Conservation (phyloP, 805 yeast genomes). For the Schwanniomyces occidentalis region DNA sequence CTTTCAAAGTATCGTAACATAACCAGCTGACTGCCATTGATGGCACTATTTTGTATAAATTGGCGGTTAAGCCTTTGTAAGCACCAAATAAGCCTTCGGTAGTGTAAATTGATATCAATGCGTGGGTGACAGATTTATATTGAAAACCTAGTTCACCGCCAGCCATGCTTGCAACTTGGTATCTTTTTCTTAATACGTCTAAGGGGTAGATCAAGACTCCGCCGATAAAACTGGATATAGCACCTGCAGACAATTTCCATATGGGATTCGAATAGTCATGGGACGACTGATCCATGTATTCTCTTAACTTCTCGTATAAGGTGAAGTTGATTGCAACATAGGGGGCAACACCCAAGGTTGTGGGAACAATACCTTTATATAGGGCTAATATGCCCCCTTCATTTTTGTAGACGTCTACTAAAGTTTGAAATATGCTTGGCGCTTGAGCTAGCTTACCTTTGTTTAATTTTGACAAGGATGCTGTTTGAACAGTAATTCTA, state of each 20-base stretch:
- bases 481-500: conserved; percentile 85
- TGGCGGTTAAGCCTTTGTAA: conserved; percentile 75
- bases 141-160: conserved; percentile 76
- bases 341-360: conserved; percentile 92
- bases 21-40: conserved; percentile 97
- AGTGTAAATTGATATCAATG: conserved; percentile 64
- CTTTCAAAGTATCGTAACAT: conserved; percentile 72
- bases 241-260: conserved; percentile 75
- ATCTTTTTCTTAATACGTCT: conserved; percentile 83
- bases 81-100: conserved; percentile 75
- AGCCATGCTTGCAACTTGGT: conserved; percentile 87
- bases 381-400: conserved; percentile 85
- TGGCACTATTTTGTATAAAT: conserved; percentile 86
- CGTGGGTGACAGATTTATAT: conserved; percentile 75
- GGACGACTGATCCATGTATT: conserved; percentile 40
- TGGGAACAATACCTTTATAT: conserved; percentile 87
- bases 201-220: conserved; percentile 91
- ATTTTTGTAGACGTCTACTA: conserved; percentile 56
- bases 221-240: conserved; percentile 83
- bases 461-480: conserved; percentile 52
- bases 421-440: conserved; percentile 68
- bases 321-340: conserved; percentile 93
- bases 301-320: conserved; percentile 80
- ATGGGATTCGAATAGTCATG: conserved; percentile 44
- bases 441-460: conserved; percentile 51